phyloP scores from a whole-genome alignment of 2,329 filamentous ascomycete species.

The Raffaelea deltoideospora region DNA sequence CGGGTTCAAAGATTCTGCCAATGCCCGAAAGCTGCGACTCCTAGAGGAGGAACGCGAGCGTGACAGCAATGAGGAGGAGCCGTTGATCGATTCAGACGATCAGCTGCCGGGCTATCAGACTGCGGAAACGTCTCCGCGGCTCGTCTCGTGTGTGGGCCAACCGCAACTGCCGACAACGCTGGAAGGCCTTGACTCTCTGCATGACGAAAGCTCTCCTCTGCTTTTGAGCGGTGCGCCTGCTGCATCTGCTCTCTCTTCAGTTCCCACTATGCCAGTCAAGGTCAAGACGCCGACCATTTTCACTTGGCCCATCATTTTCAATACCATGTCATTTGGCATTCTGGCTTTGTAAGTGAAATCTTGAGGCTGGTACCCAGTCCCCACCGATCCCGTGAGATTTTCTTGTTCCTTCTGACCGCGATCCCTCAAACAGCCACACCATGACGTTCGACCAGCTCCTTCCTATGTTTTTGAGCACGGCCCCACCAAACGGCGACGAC shows the following conservation, averaged over 20 bases:
- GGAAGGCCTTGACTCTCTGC: constrained; percentile 10
- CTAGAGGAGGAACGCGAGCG: constrained; percentile 37
- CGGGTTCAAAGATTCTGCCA: constrained; percentile 10
- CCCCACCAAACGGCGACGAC: constrained; percentile 29
- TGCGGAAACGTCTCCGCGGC: constrained; percentile 23
- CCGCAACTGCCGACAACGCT: constrained; percentile 18
- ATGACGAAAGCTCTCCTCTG: too few species aligned
- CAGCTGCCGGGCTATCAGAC: constrained; percentile 55
- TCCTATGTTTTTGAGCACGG: constrained; percentile 76
- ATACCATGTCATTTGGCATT: constrained; percentile 81
- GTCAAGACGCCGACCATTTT: constrained; percentile 40
- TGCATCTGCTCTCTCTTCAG: too few species aligned
- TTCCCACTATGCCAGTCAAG: not conserved
- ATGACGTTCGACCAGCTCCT: constrained; percentile 93
- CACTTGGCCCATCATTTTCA: constrained; percentile 70
- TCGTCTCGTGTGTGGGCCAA: constrained; percentile 7
- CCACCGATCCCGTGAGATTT: too few species aligned
- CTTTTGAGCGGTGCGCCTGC: too few species aligned
- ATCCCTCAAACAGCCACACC: constrained; percentile 81
- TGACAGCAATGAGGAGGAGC: constrained; percentile 20
- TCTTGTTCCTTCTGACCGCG: too few species aligned
- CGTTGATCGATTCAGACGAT: constrained; percentile 47
- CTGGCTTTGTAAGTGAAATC: constrained; percentile 87
- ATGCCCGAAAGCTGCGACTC: constrained; percentile 15
- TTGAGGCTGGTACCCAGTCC: too few species aligned